phyloP scores from a whole-genome alignment of 2,329 filamentous ascomycete species.

The Pezicula rhizophila region DNA sequence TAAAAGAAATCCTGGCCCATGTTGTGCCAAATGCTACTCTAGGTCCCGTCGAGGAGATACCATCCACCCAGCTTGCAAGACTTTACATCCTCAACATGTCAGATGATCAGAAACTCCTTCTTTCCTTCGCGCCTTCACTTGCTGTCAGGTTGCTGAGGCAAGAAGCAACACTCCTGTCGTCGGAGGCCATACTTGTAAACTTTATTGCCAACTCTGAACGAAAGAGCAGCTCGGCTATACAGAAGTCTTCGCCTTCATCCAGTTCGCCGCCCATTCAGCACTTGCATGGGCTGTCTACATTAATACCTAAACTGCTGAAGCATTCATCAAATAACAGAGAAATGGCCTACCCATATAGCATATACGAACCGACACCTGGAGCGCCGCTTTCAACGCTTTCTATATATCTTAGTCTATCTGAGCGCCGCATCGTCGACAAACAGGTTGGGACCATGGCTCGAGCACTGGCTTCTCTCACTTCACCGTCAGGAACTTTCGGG shows the following conservation, averaged over 20 bases:
- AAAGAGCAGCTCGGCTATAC: not conserved
- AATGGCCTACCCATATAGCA: constrained; percentile 26
- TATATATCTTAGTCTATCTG: constrained; percentile 19
- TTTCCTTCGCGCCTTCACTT: constrained; percentile 23
- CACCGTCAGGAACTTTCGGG: constrained; percentile 24
- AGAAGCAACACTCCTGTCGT: constrained; percentile 22
- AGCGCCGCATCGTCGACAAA: constrained; percentile 20
- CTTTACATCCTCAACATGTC: constrained; percentile 26
- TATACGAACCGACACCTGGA: constrained; percentile 19
- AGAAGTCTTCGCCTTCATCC: not conserved
- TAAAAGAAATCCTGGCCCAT: constrained; percentile 24
- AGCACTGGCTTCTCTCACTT: constrained; percentile 20
- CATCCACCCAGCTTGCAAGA: constrained; percentile 25
- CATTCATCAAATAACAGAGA: constrained; percentile 24
- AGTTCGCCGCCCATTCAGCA: not conserved
- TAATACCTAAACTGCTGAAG: constrained; percentile 26
- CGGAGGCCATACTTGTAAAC: constrained; percentile 23
- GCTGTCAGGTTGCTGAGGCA: constrained; percentile 24
- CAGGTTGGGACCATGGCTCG: constrained; percentile 23
- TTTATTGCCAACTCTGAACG: constrained; percentile 18
- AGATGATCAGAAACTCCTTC: constrained; percentile 20
- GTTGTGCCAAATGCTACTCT: constrained; percentile 21
- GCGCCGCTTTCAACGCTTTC: constrained; percentile 20
- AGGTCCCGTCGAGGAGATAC: constrained; percentile 22
- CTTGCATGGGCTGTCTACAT: constrained; percentile 2